phyloP scores from a whole-genome alignment of 2,329 filamentous ascomycete genomes.

The Karstenula rhodostoma region DNA sequence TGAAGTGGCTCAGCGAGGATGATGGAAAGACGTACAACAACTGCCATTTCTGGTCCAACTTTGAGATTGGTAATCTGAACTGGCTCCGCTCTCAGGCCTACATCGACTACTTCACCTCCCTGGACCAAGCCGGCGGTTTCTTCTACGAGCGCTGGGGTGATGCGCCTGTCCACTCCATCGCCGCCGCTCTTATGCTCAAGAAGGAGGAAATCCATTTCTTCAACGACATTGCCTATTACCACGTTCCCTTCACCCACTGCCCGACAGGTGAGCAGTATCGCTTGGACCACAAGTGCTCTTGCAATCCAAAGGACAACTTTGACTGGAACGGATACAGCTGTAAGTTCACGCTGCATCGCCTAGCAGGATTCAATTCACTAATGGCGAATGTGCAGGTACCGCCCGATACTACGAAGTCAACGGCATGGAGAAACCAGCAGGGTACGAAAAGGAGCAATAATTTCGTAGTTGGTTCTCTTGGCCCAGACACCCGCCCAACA shows the following conservation, averaged over 20 bases:
- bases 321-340: conserved; percentile 99
- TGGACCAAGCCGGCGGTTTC: conserved; percentile 93
- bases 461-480: conserved; percentile 24
- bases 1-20: conserved; percentile 92
- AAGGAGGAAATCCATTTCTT: conserved; percentile 98
- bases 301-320: conserved; percentile 96
- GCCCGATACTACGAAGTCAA: conserved; percentile 86
- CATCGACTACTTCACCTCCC: conserved; percentile 85
- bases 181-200: conserved; percentile 82
- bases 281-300: conserved; percentile 87
- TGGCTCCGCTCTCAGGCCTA: conserved; percentile 93
- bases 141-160: conserved; percentile 99
- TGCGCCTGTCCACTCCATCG: conserved; percentile 97
- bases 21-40: conserved; percentile 92
- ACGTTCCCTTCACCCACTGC: conserved; percentile 97
- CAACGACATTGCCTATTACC: conserved; percentile 98
- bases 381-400: conserved; percentile 71
- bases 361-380: conserved; percentile 9
- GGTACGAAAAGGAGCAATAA: conserved; percentile 75
- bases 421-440: conserved; percentile 80
- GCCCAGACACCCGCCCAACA: conserved; percentile 13
- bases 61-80: conserved; percentile 91
- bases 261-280: conserved; percentile 87
- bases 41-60: conserved; percentile 99
- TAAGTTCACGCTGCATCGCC: conserved; percentile 58